These are phyloP conservation scores for Adiantum capillusveneris DNA, from an alignment of 75 land plant genomes.

Conservation along the genomic window DNA sequence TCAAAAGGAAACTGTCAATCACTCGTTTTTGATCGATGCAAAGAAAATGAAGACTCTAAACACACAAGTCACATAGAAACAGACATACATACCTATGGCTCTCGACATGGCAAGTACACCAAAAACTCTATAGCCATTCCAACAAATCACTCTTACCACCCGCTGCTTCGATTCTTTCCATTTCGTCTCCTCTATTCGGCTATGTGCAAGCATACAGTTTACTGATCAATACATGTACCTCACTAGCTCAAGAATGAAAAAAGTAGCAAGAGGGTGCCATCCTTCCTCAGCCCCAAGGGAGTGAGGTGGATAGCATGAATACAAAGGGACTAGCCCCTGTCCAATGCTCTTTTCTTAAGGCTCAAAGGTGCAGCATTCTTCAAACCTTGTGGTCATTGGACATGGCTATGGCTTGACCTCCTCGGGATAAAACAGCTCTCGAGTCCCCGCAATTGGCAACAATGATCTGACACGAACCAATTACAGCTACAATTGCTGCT, in stretches of 20 bases:
- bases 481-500: conserved; percentile 47
- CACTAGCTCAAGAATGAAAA: neutral
- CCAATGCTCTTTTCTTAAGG: neutral
- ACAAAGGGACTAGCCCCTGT: neutral
- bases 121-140: conserved; percentile 58
- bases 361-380: neutral
- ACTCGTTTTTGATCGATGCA: neutral
- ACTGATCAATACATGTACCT: too few species aligned
- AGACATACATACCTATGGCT: conserved; percentile 48
- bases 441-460: conserved; percentile 66
- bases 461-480: conserved; percentile 51
- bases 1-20: neutral
- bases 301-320: too few species aligned
- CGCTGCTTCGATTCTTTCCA: conserved; percentile 48
- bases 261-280: too few species aligned
- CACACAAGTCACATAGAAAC: neutral
- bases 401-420: conserved; percentile 35
- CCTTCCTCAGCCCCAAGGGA: too few species aligned
- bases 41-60: neutral
- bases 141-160: conserved; percentile 66
- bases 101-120: conserved; percentile 78
- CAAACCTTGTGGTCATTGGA: conserved; percentile 59
- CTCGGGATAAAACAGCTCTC: conserved; percentile 58
- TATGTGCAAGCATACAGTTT: conserved; percentile 10
- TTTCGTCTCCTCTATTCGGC: conserved; percentile 66